Evolutionary conservation across 1,284 basidiomycete genomes (phyloP).

Genomic region (Ganoderma boninense): DNA sequence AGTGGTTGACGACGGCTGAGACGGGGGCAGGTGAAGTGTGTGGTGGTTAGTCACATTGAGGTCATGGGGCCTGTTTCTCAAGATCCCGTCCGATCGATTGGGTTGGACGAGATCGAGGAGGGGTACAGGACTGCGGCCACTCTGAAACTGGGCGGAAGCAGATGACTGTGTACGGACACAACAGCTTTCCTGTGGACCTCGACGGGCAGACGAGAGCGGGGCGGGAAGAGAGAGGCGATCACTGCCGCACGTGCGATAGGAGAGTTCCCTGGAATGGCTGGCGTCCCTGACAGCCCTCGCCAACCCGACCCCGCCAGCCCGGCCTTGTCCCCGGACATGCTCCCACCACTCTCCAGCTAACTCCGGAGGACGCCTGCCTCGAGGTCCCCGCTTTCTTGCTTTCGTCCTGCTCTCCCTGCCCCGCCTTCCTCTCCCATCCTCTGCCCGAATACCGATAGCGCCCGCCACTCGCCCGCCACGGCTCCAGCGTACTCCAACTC

Average conservation of each 20-base stretch:
- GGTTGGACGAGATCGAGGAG: background rate
- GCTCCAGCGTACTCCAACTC: background rate
- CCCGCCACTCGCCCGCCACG: slow-evolving; percentile 1
- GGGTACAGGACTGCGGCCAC: background rate
- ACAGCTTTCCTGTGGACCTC: background rate
- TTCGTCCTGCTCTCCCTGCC: background rate
- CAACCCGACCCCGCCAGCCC: background rate
- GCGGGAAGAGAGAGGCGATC: background rate
- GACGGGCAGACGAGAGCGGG: background rate
- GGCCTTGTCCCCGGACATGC: slow-evolving; percentile 1
- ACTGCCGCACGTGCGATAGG: slow-evolving; percentile 2
- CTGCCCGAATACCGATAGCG: background rate
- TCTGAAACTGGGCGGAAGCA: background rate
- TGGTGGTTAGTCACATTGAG: background rate
- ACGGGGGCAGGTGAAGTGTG: too few relatives aligned
- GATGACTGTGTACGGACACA: background rate
- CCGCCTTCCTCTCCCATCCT: background rate
- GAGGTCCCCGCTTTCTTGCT: background rate
- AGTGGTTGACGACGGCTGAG: too few relatives aligned
- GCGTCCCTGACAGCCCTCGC: background rate
- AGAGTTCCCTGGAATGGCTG: background rate
- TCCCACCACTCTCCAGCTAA: background rate
- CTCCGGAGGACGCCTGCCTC: slow-evolving; percentile 1
- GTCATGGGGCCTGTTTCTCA: background rate
- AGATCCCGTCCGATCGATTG: slow-evolving; percentile 3